phyloP scores from a whole-genome alignment of 352 stramenopile species.

The Blastocystis sp. region DNA sequence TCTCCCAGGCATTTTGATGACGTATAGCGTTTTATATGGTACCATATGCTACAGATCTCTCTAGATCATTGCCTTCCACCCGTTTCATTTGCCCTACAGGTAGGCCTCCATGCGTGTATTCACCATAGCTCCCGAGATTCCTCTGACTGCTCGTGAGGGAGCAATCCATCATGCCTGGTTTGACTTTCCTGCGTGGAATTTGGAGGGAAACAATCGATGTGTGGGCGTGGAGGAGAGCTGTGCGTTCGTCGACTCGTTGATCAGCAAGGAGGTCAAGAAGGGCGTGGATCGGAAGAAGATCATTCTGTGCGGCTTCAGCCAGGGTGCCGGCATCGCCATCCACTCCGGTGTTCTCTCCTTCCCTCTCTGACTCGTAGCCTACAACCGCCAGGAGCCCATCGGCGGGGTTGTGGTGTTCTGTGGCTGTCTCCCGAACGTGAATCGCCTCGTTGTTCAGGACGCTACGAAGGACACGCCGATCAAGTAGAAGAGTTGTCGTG shows the following conservation, averaged over 20 bases:
- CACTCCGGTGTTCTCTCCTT: background rate
- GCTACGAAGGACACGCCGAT: background rate
- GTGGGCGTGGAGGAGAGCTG: conserved; percentile 28
- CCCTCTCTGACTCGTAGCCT: background rate
- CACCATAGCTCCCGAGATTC: background rate
- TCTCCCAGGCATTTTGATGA: background rate
- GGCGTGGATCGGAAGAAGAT: conserved; percentile 19
- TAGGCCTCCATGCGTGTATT: background rate
- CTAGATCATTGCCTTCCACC: background rate
- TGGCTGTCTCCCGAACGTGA: conserved; percentile 22
- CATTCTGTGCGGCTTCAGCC: conserved; percentile 55
- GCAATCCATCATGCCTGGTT: conserved; percentile 36
- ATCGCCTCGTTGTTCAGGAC: background rate
- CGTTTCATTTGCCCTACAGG: conserved; percentile 47
- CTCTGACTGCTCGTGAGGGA: background rate
- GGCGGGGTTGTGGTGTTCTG: conserved; percentile 9
- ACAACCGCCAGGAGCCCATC: background rate
- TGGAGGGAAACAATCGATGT: conserved; percentile 20
- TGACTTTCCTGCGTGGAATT: conserved; percentile 24
- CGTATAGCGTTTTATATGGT: conserved; percentile 45
- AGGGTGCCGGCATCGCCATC: conserved; percentile 28
- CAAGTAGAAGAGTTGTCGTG: background rate
- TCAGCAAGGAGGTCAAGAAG: conserved; percentile 21
- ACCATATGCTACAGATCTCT: conserved; percentile 34
- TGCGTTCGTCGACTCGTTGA: background rate